Base-by-base conservation (phyloP, 805 yeast species). In the Soucietia sequanensis region DNA sequence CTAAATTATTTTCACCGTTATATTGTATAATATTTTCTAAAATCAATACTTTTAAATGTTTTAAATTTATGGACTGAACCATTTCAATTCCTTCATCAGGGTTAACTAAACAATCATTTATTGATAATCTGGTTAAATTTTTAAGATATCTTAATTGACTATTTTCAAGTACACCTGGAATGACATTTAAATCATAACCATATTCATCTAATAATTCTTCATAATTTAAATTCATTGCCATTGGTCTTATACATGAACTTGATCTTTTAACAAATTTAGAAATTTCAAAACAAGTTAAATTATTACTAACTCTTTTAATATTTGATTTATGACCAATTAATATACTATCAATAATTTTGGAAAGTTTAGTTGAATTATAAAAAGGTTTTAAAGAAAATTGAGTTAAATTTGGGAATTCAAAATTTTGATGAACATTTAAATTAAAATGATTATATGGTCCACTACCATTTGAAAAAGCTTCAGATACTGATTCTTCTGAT, bases 341-440 rank as follows among this genome's bases (percentile, higher is more conserved):
- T 9, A 48, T 34, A 24, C 42, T 42, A 30, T 51, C 39, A n/a
- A 47, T 39, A 17, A 58, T 47, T 20, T 38, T 39, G n/a, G 31
- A 36, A 11, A 70, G 46, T 24, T 52, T 56, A 4, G 15, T 33
- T 3, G 62, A 50, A 35, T 52, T 55, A 6, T 44, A 33, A 33
- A 65, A 65, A 2, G 74, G 70, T 16, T 58, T 54, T 12, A 71
- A 42, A 16, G 64, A 62, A 11, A 71, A 50, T 9, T 46, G 43
- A 16, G 37, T 43, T 13, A 71, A 40, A 32, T 55, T 59, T n/a
- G 54, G 49, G 38, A 59, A 66, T 10, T 27, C 39, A 18, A 35
- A 34, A n/a, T n/a, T n/a, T n/a, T n/a, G n/a, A n/a, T n/a, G n/a
- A 14, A 36, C 38, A 16, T 33, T 23, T 27, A 13, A 3, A 6